Conservation (phyloP, 768 basidiomycete species). For the Tulasnella sp. region DNA sequence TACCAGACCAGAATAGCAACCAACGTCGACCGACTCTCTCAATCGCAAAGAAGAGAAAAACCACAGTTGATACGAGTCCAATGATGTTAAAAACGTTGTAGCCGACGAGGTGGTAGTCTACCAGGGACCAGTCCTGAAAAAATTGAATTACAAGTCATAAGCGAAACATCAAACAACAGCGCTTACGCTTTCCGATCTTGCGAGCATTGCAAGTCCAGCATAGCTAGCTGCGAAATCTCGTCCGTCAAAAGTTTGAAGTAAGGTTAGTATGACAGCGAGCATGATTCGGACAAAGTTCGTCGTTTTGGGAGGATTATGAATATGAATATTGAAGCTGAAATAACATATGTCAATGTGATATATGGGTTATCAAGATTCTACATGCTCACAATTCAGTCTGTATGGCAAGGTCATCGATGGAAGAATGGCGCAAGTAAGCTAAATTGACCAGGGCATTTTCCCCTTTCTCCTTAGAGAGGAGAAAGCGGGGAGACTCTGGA, state of each 20-base stretch:
- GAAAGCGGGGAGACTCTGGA: constrained; percentile 26
- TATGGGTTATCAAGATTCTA: no score
- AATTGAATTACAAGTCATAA: neutral
- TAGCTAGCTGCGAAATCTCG: constrained; percentile 51
- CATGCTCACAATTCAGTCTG: constrained; percentile 27
- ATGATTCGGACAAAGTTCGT: constrained; percentile 73
- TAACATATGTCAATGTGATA: no score
- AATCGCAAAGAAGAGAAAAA: constrained; percentile 28
- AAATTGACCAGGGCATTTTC: constrained; percentile 37
- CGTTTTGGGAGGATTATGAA: constrained; percentile 65
- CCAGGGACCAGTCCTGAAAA: constrained; percentile 24
- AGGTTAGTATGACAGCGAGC: constrained; percentile 57
- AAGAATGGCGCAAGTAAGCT: constrained; percentile 26
- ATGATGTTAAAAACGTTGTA: constrained; percentile 30
- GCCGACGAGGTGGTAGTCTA: constrained; percentile 24
- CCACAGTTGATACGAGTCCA: constrained; percentile 28
- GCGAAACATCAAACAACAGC: constrained; percentile 8
- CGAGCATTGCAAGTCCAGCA: no score
- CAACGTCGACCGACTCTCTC: constrained; percentile 28
- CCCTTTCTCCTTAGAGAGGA: constrained; percentile 25
- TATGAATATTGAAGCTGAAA: no score
- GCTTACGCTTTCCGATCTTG: constrained; percentile 25
- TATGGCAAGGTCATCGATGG: constrained; percentile 25
- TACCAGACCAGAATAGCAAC: constrained; percentile 40
- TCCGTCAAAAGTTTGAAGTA: constrained; percentile 61